phyloP scores from a whole-genome alignment of 2,329 filamentous ascomycete genomes.

The Cercospora sp. region DNA sequence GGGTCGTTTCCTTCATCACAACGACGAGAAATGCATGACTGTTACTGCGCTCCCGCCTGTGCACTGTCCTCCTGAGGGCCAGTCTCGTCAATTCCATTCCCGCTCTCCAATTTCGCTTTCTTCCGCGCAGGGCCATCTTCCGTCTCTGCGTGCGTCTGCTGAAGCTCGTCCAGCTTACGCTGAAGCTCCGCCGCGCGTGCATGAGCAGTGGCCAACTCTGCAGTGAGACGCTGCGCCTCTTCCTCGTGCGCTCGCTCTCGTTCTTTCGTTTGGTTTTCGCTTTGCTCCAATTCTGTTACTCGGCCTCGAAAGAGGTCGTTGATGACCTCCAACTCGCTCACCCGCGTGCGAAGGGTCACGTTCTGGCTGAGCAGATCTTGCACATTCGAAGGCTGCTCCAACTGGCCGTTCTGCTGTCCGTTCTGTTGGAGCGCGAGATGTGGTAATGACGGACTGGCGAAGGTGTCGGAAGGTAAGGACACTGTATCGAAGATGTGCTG shows the following conservation, averaged over 20 bases:
- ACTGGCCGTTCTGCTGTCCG: conserved; percentile 64
- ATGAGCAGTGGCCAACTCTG: conserved; percentile 57
- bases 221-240: conserved; percentile 56
- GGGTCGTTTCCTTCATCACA: neutral
- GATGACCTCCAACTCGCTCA: conserved; percentile 93
- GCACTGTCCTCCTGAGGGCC: conserved; percentile 12
- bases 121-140: conserved; percentile 25
- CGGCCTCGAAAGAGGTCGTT: conserved; percentile 68
- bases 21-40: neutral
- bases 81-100: conserved; percentile 8
- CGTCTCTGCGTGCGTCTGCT: conserved; percentile 9
- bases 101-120: conserved; percentile 22
- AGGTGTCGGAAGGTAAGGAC: conserved; percentile 65
- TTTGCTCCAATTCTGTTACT: conserved; percentile 73
- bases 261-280: conserved; percentile 67
- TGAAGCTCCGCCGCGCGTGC: conserved; percentile 26
- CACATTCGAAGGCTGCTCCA: conserved; percentile 50
- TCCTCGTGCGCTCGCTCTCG: conserved; percentile 61
- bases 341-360: conserved; percentile 86
- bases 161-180: conserved; percentile 23
- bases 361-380: conserved; percentile 79
- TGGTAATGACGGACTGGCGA: conserved; percentile 57
- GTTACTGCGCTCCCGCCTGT: conserved; percentile 11
- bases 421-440: conserved; percentile 49
- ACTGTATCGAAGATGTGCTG: conserved; percentile 78